Evolutionary conservation across 306 rosid species (phyloP), one percentile per base, ranked within the genome.

Genomic region (Inga leiocalycina): DNA sequence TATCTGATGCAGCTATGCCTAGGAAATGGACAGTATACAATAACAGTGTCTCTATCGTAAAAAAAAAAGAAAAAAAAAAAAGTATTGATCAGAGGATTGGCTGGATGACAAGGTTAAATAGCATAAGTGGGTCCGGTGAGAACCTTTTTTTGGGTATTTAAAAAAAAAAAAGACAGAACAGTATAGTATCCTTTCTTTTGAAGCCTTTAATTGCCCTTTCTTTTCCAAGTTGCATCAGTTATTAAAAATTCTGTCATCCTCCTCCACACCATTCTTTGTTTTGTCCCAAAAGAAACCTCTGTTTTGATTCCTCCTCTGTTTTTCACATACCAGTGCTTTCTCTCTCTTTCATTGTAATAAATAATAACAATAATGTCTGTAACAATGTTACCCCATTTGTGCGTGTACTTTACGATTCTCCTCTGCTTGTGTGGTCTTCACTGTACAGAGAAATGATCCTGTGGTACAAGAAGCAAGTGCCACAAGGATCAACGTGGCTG

Each of bases 401-500:
- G 84, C 86, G 12, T 87, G 91, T 37, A 86, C 69, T 84, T 84
- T 89, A 67, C 30, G 70, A 66, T 72, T 82, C 46, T 89, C 86
- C 0, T 87, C 91, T 68, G 82, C 71, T 73, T 87, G 73, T 68
- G 80, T 83, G 61, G 48, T 82, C 74, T 81, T 88, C 64, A 76
- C 73, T 20, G 89, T 79, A 37, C 77, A 81, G 79, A 89, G 41
- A 41, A 85, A 67, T 44, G 96, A 88, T 81, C 89, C 91, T 46
- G 87, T 76, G n/a, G 84, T 73, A 3, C 92, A 87, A 27, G 86
- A 85, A 27, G 86, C 87, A 24, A 78, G 10, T 16, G 97, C 61
- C 19, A 89, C 74, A 37, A 95, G 74, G 44, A 92, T 72, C 78
- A 95, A 74, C 30, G 82, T 65, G 81, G 89, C 94, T 14, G 96